Evolutionary conservation across 2,329 filamentous ascomycete species (phyloP).

Genomic region (Xylariales sp.): DNA sequence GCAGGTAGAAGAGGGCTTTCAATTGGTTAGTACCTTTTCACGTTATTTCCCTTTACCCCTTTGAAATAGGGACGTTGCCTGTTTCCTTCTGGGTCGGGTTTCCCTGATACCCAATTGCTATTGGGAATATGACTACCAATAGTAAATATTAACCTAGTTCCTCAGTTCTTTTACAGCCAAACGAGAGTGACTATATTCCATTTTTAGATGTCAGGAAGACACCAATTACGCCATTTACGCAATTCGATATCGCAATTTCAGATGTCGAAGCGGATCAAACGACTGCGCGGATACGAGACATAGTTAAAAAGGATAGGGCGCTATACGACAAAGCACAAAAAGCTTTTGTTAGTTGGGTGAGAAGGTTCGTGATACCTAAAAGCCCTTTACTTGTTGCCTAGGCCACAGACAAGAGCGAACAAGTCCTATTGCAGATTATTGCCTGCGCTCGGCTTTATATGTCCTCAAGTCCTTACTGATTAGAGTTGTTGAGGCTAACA

Average conservation of each 20-base stretch:
- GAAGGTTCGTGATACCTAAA: slow-evolving; percentile 55
- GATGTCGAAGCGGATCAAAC: slow-evolving; percentile 69
- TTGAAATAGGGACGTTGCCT: not conserved
- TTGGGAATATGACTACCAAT: not conserved
- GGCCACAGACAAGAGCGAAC: not conserved
- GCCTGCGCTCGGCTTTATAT: not conserved
- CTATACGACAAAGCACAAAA: slow-evolving; percentile 89
- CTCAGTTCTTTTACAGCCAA: slow-evolving; percentile 80
- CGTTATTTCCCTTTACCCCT: not conserved
- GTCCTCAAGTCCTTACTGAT: not conserved
- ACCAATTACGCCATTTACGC: slow-evolving; percentile 74
- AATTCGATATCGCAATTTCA: slow-evolving; percentile 67
- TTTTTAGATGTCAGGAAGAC: slow-evolving; percentile 91
- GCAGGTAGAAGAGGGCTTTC: slow-evolving; percentile 89
- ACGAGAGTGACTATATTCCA: slow-evolving; percentile 89
- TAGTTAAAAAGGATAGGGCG: slow-evolving; percentile 63
- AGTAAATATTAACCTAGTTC: slow-evolving; percentile 5
- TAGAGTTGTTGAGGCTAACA: slow-evolving; percentile 15
- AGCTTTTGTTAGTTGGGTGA: slow-evolving; percentile 93
- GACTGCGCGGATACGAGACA: slow-evolving; percentile 70
- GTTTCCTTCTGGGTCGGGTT: not conserved
- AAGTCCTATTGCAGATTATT: not conserved
- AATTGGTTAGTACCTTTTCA: slow-evolving; percentile 55
- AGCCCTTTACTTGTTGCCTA: not conserved
- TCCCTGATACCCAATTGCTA: not conserved